Evolutionary conservation across 179 eudicot genomes (phyloP).

Genomic region (Patellifolia procumbens): DNA sequence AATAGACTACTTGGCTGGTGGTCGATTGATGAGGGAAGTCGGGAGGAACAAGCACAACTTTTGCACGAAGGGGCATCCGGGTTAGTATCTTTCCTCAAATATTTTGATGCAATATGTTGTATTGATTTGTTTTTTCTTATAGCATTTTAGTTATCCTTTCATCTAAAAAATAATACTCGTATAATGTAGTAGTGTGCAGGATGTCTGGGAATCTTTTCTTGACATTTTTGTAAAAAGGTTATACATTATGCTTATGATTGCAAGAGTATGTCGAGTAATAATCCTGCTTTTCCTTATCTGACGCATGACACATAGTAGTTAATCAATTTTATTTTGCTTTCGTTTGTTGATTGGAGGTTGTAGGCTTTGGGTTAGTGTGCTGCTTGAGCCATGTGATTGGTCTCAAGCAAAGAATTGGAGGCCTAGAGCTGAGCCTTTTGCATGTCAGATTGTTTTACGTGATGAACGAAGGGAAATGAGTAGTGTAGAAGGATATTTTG

Average conservation of each 20-base stretch:
- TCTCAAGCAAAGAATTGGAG: not conserved
- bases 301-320: not conserved
- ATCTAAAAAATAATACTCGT: not conserved
- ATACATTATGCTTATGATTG: not conserved
- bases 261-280: not conserved
- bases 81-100: slow-evolving; percentile 39
- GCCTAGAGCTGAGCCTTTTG: not conserved
- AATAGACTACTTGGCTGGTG: slow-evolving; percentile 95
- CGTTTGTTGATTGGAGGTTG: not conserved
- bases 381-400: not conserved
- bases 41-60: slow-evolving; percentile 88
- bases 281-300: not conserved
- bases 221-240: not conserved
- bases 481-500: not conserved
- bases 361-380: not conserved
- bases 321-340: not conserved
- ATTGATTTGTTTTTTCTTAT: not conserved
- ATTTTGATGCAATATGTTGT: not conserved
- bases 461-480: not conserved
- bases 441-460: not conserved
- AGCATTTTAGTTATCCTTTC: not conserved
- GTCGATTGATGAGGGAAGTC: slow-evolving; percentile 96
- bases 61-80: slow-evolving; percentile 68
- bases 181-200: not conserved
- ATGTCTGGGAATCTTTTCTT: not conserved